Percentiles rank a stretch among this genome's conserved stretches.
Evolutionary conservation across 2,329 filamentous ascomycete species (phyloP).

Genomic region (Elsinoe fawcettii): DNA sequence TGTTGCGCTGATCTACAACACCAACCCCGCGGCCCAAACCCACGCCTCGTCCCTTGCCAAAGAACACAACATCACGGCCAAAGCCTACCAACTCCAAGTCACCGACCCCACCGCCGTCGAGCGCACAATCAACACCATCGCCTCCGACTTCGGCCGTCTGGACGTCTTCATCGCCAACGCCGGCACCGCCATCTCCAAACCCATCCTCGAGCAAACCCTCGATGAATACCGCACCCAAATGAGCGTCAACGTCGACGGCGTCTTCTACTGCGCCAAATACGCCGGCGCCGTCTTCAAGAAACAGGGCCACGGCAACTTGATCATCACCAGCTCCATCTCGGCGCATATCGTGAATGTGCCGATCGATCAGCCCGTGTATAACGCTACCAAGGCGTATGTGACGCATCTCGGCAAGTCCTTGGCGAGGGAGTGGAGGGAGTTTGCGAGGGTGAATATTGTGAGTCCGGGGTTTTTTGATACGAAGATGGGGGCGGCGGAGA

Average conservation of each 20-base stretch:
- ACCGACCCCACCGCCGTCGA: constrained; percentile 28
- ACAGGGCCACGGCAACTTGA: constrained; percentile 42
- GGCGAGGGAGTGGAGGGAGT: constrained; percentile 50
- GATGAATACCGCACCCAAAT: constrained; percentile 47
- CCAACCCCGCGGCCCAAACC: constrained; percentile 19
- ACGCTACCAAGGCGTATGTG: constrained; percentile 49
- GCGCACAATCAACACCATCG: constrained; percentile 28
- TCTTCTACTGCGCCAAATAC: constrained; percentile 37
- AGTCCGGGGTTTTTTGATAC: constrained; percentile 50
- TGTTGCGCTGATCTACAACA: constrained; percentile 32
- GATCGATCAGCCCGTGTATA: constrained; percentile 52
- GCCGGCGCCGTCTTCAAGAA: constrained; percentile 36
- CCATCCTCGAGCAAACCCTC: constrained; percentile 46
- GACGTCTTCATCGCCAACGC: constrained; percentile 43
- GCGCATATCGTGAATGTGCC: constrained; percentile 32
- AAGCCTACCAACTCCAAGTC: constrained; percentile 21
- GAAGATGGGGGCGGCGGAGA: constrained; percentile 44
- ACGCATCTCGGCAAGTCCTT: constrained; percentile 50
- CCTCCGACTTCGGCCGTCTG: constrained; percentile 36
- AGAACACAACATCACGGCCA: constrained; percentile 16
- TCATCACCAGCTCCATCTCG: constrained; percentile 37
- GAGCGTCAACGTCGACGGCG: constrained; percentile 43
- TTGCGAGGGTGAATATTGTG: constrained; percentile 51
- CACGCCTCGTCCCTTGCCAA: constrained; percentile 18
- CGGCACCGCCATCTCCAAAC: constrained; percentile 46